Conservation (phyloP, 2,329 filamentous ascomycete genomes). For the Xylaria arbuscula region DNA sequence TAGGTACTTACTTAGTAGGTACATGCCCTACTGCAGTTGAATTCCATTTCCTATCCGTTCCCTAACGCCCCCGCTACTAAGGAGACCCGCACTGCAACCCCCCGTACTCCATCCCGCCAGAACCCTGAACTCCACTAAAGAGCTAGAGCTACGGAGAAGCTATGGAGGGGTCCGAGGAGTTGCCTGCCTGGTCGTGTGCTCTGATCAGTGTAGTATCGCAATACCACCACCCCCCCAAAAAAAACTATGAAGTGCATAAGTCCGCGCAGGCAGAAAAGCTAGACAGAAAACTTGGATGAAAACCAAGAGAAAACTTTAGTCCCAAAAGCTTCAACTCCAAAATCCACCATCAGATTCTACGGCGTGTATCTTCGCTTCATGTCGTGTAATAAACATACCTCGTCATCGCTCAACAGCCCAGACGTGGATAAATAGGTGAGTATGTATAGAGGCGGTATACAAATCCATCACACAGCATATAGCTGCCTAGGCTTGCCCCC, state of each 20-base stretch:
- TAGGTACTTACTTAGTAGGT: too few relatives aligned
- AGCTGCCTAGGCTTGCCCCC: constrained; percentile 64
- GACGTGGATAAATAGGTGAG: background rate
- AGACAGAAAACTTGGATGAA: background rate
- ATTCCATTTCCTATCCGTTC: background rate
- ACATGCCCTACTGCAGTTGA: background rate
- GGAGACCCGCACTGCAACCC: constrained; percentile 10
- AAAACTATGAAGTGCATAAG: too few relatives aligned
- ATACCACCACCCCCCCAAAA: too few relatives aligned
- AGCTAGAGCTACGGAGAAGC: constrained; percentile 9
- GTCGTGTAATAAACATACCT: background rate
- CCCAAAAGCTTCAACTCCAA: background rate
- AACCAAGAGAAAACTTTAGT: background rate
- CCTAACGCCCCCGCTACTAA: constrained; percentile 20
- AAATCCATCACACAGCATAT: constrained; percentile 57
- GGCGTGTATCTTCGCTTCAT: background rate
- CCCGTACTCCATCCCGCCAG: background rate
- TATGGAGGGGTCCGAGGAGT: constrained; percentile 4
- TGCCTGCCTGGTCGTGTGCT: background rate
- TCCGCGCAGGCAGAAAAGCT: too few relatives aligned
- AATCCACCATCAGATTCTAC: constrained; percentile 1
- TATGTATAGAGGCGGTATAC: background rate
- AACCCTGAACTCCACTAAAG: constrained; percentile 24
- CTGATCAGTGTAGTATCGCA: too few relatives aligned
- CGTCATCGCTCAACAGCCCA: background rate